phyloP scores from a whole-genome alignment of 805 yeast species.

The Cyberlindnera samutprakarnensis region DNA sequence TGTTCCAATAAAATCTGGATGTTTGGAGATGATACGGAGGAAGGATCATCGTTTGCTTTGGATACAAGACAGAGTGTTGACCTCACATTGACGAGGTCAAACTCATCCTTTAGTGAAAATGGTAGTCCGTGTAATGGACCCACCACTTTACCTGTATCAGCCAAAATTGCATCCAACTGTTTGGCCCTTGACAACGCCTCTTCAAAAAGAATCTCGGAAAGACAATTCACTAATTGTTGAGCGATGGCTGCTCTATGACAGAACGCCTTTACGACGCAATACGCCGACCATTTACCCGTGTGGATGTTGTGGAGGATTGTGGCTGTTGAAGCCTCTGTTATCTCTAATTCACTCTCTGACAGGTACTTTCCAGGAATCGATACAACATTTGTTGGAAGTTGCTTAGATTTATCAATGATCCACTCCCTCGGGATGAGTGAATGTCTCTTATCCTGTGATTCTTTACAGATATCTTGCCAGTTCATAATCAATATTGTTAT shows the following conservation, averaged over 20 bases:
- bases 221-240: conserved; percentile 40
- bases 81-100: conserved; percentile 35
- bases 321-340: conserved; percentile 29
- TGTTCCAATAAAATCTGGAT: conserved; percentile 32
- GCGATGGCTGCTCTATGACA: conserved; percentile 52
- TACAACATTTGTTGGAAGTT: neutral
- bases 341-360: conserved; percentile 25
- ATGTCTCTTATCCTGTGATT: neutral
- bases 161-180: conserved; percentile 41
- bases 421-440: conserved; percentile 1
- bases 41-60: conserved; percentile 34
- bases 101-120: conserved; percentile 44
- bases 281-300: conserved; percentile 27
- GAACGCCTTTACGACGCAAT: conserved; percentile 43
- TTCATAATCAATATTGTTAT: no score
- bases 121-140: conserved; percentile 71
- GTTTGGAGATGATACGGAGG: conserved; percentile 34
- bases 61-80: conserved; percentile 42
- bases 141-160: conserved; percentile 35
- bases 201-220: conserved; percentile 35
- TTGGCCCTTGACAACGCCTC: conserved; percentile 50
- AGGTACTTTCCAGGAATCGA: neutral
- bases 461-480: neutral
- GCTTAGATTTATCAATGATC: neutral
- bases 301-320: conserved; percentile 23